Conservation (phyloP, 805 yeast genomes). For the Yamadazyma sp. region DNA sequence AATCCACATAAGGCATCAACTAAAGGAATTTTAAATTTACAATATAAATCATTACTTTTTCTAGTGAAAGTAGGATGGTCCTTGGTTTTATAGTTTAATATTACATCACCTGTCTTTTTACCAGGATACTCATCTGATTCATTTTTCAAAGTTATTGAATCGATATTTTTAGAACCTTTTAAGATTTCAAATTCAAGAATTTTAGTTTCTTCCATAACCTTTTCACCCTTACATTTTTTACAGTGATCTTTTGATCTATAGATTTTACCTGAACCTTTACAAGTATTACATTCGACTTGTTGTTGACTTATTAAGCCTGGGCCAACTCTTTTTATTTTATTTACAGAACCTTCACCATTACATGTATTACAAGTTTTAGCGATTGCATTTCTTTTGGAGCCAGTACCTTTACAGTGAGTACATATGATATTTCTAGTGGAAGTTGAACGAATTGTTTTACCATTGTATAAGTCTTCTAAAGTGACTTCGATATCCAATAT, state of each 20-base stretch:
- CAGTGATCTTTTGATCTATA: conserved; percentile 69
- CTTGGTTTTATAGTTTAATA: conserved; percentile 55
- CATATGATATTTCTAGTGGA: conserved; percentile 74
- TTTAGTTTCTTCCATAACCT: conserved; percentile 61
- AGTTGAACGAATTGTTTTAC: conserved; percentile 73
- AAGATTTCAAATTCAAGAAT: conserved; percentile 73
- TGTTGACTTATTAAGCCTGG: conserved; percentile 74
- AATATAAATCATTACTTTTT: conserved; percentile 60
- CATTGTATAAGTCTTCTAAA: conserved; percentile 73
- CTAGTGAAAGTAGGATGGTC: conserved; percentile 51
- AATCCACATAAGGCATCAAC: conserved; percentile 88
- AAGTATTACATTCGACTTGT: conserved; percentile 57
- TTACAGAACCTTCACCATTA: conserved; percentile 64
- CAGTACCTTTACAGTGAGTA: conserved; percentile 69
- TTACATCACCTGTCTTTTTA: conserved; percentile 72
- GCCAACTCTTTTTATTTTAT: conserved; percentile 60
- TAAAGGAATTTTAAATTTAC: conserved; percentile 58
- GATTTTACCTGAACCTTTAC: conserved; percentile 68
- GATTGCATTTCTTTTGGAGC: conserved; percentile 61
- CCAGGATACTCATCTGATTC: conserved; percentile 81
- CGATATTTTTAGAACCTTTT: conserved; percentile 66
- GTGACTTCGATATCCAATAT: conserved; percentile 60
- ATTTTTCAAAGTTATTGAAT: conserved; percentile 55
- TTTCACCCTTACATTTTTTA: conserved; percentile 68
- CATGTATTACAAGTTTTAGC: conserved; percentile 62